These are phyloP conservation scores for Aspergillus sp. DNA, from an alignment of 2,329 filamentous ascomycete species.

Conservation along the genomic window DNA sequence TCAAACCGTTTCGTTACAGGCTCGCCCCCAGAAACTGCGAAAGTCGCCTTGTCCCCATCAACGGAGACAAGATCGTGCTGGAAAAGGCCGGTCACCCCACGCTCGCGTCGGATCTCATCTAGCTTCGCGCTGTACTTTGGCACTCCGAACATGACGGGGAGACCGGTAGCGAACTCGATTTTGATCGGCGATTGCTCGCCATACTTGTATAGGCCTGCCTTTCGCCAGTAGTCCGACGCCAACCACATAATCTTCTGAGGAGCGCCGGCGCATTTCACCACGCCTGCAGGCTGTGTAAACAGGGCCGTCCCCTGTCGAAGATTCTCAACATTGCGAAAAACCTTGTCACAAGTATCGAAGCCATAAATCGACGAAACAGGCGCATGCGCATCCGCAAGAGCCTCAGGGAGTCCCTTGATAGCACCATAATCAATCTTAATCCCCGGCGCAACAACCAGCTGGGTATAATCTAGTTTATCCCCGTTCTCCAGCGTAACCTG, in stretches of 20 bases:
- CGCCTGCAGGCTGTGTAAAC: conserved; percentile 60
- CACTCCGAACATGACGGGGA: conserved; percentile 60
- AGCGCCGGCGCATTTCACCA: conserved; percentile 62
- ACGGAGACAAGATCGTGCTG: conserved; percentile 57
- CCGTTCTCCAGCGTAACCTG: conserved; percentile 56
- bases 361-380: conserved; percentile 59
- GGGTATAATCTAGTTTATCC: conserved; percentile 60
- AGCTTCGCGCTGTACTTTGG: conserved; percentile 59
- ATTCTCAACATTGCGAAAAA: conserved; percentile 49
- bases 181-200: conserved; percentile 47
- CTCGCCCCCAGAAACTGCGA: conserved; percentile 46
- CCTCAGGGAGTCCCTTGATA: conserved; percentile 59
- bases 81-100: conserved; percentile 59
- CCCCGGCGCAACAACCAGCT: conserved; percentile 63
- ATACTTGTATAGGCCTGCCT: conserved; percentile 50
- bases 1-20: conserved; percentile 53
- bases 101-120: conserved; percentile 54
- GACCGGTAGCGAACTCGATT: conserved; percentile 57
- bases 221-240: conserved; percentile 60
- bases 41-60: conserved; percentile 54
- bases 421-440: conserved; percentile 52
- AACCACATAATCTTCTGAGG: conserved; percentile 65
- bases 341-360: conserved; percentile 57
- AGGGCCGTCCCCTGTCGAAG: conserved; percentile 54
- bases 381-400: conserved; percentile 49